phyloP scores from a whole-genome alignment of 208 protist species.

The Leishmania tarentolae region DNA sequence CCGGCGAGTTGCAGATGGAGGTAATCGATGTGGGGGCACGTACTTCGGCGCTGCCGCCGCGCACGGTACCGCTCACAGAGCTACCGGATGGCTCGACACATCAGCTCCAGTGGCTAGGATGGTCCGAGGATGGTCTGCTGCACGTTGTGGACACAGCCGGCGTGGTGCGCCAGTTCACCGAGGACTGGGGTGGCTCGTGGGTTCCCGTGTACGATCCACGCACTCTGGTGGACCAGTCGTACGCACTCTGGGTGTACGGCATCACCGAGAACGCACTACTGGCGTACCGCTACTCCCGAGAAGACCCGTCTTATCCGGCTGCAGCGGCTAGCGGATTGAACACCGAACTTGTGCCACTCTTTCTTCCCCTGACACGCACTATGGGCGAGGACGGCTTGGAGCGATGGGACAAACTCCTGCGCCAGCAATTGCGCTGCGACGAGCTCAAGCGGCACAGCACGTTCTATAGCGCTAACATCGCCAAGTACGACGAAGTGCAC shows the following conservation, averaged over 20 bases:
- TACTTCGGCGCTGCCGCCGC: constrained; percentile 39
- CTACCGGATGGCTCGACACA: constrained; percentile 47
- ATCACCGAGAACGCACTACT: constrained; percentile 65
- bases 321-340: constrained; percentile 67
- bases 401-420: constrained; percentile 72
- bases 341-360: constrained; percentile 66
- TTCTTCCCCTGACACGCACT: constrained; percentile 62
- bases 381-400: constrained; percentile 36
- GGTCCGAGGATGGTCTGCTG: constrained; percentile 87
- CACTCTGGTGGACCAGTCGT: constrained; percentile 38
- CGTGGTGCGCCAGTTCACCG: constrained; percentile 81
- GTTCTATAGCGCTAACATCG: constrained; percentile 73
- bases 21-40: constrained; percentile 78
- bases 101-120: constrained; percentile 88
- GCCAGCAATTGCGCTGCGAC: constrained; percentile 72
- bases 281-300: constrained; percentile 67
- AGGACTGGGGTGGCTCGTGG: constrained; percentile 82
- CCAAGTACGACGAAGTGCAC: constrained; percentile 75
- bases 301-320: constrained; percentile 68
- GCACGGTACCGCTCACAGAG: constrained; percentile 62
- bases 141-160: constrained; percentile 82
- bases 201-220: constrained; percentile 83
- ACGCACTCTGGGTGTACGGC: constrained; percentile 60
- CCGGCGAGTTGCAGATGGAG: constrained; percentile 57
- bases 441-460: constrained; percentile 76